Evolutionary conservation across 2,329 filamentous ascomycete species (phyloP).

Genomic region (Phaeophleospora eucalypticola): DNA sequence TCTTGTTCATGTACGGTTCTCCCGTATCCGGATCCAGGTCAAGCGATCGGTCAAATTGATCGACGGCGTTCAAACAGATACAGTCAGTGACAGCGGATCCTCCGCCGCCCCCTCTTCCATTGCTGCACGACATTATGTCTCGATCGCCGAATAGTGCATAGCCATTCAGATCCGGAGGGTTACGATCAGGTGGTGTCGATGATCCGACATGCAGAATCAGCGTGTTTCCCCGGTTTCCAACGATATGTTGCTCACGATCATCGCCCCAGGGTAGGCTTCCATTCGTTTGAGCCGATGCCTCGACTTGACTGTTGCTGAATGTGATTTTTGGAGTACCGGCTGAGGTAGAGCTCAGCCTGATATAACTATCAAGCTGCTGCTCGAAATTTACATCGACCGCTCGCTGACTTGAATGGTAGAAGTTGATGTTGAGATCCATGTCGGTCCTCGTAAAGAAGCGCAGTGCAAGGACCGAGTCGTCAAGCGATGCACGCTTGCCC

Average conservation of each 20-base stretch:
- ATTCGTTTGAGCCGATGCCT: neutral
- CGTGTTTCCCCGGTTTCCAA: neutral
- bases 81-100: too few relatives aligned
- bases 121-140: neutral
- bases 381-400: neutral
- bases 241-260: too few relatives aligned
- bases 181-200: neutral
- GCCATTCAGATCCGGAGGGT: neutral
- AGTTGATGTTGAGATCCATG: neutral
- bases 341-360: neutral
- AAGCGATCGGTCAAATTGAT: too few relatives aligned
- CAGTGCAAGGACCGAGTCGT: neutral
- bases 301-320: neutral
- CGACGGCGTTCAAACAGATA: too few relatives aligned
- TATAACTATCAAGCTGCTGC: neutral
- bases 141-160: neutral
- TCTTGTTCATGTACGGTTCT: too few relatives aligned
- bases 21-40: too few relatives aligned
- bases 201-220: neutral
- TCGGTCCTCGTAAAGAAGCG: neutral
- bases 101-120: too few relatives aligned
- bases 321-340: neutral
- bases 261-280: too few relatives aligned
- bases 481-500: too few relatives aligned
- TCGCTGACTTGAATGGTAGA: neutral